Percentiles rank a stretch among this genome's conserved stretches.
phyloP scores from a whole-genome alignment of 1,284 basidiomycete genomes.

The Albatrellus sp. region DNA sequence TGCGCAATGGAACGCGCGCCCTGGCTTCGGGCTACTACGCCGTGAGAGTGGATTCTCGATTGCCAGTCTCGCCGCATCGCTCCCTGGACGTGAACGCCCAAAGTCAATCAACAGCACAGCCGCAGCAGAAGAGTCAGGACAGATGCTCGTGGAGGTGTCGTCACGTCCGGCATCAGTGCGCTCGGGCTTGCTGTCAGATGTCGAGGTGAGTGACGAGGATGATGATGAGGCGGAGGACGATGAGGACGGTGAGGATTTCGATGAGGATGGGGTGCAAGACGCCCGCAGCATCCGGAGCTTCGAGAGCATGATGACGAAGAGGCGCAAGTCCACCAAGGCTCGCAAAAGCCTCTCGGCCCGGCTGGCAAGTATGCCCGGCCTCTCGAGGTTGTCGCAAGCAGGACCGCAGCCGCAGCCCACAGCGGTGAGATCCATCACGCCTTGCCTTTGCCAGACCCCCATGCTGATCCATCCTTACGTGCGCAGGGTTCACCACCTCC shows the following conservation, averaged over 20 bases:
- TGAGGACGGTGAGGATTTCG: conserved; percentile 24
- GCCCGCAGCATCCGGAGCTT: conserved; percentile 68
- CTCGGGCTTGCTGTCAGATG: conserved; percentile 21
- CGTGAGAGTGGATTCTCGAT: conserved; percentile 73
- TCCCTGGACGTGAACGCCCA: conserved; percentile 31
- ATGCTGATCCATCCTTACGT: neutral
- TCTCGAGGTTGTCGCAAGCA: conserved; percentile 30
- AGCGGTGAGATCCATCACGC: neutral
- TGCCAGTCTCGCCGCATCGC: conserved; percentile 60
- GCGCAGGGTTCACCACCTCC: conserved; percentile 28
- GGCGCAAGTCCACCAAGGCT: conserved; percentile 17
- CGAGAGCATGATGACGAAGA: conserved; percentile 61
- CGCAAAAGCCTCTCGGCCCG: conserved; percentile 65
- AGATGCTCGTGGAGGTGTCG: conserved; percentile 54
- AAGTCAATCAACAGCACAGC: conserved; percentile 15
- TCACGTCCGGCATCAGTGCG: conserved; percentile 41
- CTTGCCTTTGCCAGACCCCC: neutral
- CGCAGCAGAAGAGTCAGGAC: conserved; percentile 40
- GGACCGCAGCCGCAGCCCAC: conserved; percentile 2
- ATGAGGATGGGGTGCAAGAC: conserved; percentile 33
- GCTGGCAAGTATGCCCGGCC: conserved; percentile 56
- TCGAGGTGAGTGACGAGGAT: conserved; percentile 20
- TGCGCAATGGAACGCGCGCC: conserved; percentile 29
- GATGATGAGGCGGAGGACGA: conserved; percentile 21
- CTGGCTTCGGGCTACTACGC: conserved; percentile 51